These are phyloP conservation scores for Psidium friedrichsthalianum DNA, from an alignment of 345 rosid species.

Conservation along the genomic window DNA sequence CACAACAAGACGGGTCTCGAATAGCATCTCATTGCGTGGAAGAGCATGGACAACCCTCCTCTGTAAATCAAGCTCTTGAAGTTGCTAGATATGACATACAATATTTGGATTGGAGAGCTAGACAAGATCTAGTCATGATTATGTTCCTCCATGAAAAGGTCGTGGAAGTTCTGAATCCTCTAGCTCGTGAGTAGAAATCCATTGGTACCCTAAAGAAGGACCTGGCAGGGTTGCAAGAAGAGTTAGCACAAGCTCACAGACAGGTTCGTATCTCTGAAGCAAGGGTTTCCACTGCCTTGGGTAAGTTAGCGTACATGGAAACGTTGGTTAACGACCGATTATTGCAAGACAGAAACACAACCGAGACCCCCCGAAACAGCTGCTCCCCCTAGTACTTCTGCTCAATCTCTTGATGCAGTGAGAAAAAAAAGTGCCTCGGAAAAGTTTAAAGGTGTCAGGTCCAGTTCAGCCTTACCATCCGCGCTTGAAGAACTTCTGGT, in stretches of 20 bases:
- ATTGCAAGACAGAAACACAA: slow-evolving; percentile 45
- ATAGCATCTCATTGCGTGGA: too few species aligned
- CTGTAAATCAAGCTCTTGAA: slow-evolving; percentile 80
- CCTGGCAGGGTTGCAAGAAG: slow-evolving; percentile 81
- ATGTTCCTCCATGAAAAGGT: slow-evolving; percentile 98
- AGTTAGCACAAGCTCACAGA: slow-evolving; percentile 69
- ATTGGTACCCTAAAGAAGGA: slow-evolving; percentile 87
- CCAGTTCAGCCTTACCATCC: slow-evolving; percentile 76
- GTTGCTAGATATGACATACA: slow-evolving; percentile 89
- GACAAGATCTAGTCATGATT: slow-evolving; percentile 89
- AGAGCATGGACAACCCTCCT: too few species aligned
- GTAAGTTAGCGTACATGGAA: slow-evolving; percentile 94
- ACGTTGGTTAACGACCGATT: slow-evolving; percentile 71
- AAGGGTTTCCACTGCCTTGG: slow-evolving; percentile 81
- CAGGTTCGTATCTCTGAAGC: slow-evolving; percentile 99
- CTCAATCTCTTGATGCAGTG: slow-evolving; percentile 21
- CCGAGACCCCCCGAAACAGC: slow-evolving; percentile 29
- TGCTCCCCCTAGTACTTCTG: slow-evolving; percentile 36
- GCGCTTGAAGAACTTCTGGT: slow-evolving; percentile 83
- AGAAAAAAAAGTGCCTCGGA: slow-evolving; percentile 39
- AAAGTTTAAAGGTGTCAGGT: slow-evolving; percentile 82
- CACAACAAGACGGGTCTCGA: too few species aligned
- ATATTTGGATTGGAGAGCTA: slow-evolving; percentile 92
- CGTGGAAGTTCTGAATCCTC: slow-evolving; percentile 90
- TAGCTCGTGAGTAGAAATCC: slow-evolving; percentile 95